A percentile compares a stretch with the other conserved stretches of the same genome.
Conservation (phyloP, 345 rosid species). For the Anastatica hierochuntica region DNA sequence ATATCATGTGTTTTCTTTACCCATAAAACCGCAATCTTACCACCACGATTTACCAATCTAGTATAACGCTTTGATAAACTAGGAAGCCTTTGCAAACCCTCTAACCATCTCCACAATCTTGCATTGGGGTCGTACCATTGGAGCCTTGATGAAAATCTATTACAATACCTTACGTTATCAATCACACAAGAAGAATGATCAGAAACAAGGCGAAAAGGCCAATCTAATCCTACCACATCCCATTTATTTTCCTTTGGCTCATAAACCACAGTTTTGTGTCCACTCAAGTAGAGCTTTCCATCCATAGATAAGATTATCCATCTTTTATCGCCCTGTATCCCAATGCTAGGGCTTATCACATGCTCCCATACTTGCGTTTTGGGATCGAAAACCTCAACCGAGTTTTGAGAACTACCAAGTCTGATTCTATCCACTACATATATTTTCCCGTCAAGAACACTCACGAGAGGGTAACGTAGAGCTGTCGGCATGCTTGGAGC, state of each 20-base stretch:
- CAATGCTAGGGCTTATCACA: not conserved
- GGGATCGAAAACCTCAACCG: not conserved
- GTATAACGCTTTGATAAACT: conserved; percentile 43
- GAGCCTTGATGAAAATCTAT: conserved; percentile 34
- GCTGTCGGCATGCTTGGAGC: not conserved
- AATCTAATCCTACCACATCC: conserved; percentile 30
- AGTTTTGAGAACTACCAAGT: too few species aligned
- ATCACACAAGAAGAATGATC: conserved; percentile 33
- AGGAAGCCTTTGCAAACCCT: conserved; percentile 39
- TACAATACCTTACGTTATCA: conserved; percentile 44
- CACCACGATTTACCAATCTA: conserved; percentile 23
- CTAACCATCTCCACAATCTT: conserved; percentile 38
- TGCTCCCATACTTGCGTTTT: conserved; percentile 2
- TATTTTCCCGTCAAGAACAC: conserved; percentile 8
- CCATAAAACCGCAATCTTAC: conserved; percentile 59
- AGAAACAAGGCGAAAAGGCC: conserved; percentile 28
- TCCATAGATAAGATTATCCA: not conserved
- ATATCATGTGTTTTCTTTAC: conserved; percentile 23
- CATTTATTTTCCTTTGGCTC: not conserved
- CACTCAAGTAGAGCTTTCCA: not conserved
- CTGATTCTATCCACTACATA: not conserved
- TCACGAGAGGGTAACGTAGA: rapidly evolving
- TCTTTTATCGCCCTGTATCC: not conserved
- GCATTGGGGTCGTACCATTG: conserved; percentile 37
- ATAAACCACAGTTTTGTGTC: not conserved